These are phyloP conservation scores for Acrocalymma vagum DNA, from an alignment of 2,329 filamentous ascomycete genomes.

Conservation along the genomic window DNA sequence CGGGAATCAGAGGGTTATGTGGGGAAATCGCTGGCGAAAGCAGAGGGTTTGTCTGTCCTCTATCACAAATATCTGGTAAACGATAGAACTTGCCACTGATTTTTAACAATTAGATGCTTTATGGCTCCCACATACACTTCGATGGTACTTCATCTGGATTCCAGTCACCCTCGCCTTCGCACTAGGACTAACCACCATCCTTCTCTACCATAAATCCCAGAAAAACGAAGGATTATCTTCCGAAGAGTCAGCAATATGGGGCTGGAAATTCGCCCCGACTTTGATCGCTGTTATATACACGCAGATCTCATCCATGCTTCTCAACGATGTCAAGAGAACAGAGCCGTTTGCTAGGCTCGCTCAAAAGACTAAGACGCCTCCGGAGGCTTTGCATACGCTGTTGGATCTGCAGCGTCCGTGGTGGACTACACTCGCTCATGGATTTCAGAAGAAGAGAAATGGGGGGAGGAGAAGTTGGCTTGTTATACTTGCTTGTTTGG, in stretches of 20 bases:
- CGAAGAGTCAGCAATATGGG: no score
- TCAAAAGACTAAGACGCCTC: no score
- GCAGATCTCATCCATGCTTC: conserved; percentile 14
- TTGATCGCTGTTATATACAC: conserved; percentile 18
- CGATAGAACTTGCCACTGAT: no score
- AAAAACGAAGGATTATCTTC: conserved; percentile 16
- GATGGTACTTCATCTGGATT: conserved; percentile 8
- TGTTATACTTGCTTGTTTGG: conserved; percentile 9
- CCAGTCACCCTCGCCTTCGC: conserved; percentile 5
- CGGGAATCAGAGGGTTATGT: no score
- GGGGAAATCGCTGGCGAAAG: no score
- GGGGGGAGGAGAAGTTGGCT: conserved; percentile 16
- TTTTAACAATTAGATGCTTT: no score
- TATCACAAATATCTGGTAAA: no score
- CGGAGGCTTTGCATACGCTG: neutral
- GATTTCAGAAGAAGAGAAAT: conserved; percentile 14
- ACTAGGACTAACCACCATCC: conserved; percentile 3
- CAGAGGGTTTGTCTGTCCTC: no score
- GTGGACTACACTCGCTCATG: conserved; percentile 16
- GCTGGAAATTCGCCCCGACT: conserved; percentile 18
- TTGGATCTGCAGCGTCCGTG: no score
- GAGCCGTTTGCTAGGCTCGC: conserved; percentile 20
- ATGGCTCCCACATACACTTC: conserved; percentile 22
- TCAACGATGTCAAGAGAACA: conserved; percentile 19
- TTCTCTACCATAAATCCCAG: conserved; percentile 14